These are phyloP conservation scores for Microcos paniculata DNA, from an alignment of 345 rosid genomes.

Conservation along the genomic window DNA sequence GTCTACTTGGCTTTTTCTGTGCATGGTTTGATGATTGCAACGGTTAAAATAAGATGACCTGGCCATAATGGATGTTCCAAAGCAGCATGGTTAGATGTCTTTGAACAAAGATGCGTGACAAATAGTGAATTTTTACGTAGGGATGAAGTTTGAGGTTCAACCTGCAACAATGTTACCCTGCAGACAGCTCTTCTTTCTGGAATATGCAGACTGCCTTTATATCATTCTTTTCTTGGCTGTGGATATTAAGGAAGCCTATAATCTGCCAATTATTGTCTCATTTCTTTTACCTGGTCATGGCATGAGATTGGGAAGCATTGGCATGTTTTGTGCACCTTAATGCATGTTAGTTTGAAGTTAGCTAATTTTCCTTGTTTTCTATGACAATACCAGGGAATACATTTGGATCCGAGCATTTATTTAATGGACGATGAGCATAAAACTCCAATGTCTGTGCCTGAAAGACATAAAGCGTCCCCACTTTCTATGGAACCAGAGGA, in stretches of 20 bases:
- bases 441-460: slow-evolving; percentile 42
- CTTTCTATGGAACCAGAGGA: slow-evolving; percentile 30
- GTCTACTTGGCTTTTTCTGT: neutral
- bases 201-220: neutral
- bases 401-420: slow-evolving; percentile 98
- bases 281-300: neutral
- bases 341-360: slow-evolving; percentile 6
- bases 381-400: slow-evolving; percentile 67
- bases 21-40: neutral
- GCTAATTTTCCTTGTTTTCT: slow-evolving; percentile 18
- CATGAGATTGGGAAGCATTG: neutral
- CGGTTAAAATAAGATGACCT: neutral
- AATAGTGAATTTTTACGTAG: neutral
- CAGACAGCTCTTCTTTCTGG: neutral
- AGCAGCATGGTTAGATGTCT: neutral
- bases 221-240: neutral
- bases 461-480: slow-evolving; percentile 34
- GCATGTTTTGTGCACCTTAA: neutral
- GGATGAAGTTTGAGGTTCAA: neutral
- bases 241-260: neutral
- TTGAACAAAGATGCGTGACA: neutral
- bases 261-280: neutral
- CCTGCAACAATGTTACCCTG: neutral
- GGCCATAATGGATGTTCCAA: neutral
- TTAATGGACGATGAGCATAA: slow-evolving; percentile 88